Evolutionary conservation across 192 early-diverging fungal genomes (phyloP).

Genomic region (Coemansia sp.): DNA sequence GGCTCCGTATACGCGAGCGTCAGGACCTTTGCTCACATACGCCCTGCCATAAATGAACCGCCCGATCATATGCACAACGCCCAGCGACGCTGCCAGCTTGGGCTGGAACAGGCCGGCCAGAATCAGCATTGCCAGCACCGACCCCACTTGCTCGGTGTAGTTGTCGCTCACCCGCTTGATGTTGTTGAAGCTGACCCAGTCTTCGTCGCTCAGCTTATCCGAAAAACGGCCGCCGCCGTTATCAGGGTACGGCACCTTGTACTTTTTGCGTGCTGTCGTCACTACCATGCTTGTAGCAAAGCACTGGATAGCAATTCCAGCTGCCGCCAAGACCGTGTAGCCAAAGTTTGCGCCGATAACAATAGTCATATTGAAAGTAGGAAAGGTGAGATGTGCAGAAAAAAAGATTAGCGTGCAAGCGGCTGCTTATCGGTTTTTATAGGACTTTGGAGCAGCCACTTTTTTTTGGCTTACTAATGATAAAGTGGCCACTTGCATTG

Average conservation of each 20-base stretch:
- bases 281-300: constrained; percentile 9
- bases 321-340: constrained; percentile 42
- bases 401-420: not conserved
- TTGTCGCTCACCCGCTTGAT: constrained; percentile 54
- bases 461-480: too few relatives aligned
- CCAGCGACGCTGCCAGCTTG: constrained; percentile 25
- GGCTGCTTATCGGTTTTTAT: not conserved
- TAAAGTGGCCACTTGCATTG: too few relatives aligned
- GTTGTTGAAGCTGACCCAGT: constrained; percentile 54
- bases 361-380: constrained; percentile 33
- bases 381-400: not conserved
- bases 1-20: constrained; percentile 35
- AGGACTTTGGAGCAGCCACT: not conserved
- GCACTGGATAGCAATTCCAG: constrained; percentile 47
- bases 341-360: constrained; percentile 52
- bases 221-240: constrained; percentile 48
- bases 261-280: constrained; percentile 38
- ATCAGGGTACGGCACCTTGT: constrained; percentile 50
- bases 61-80: constrained; percentile 34
- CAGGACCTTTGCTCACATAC: constrained; percentile 24
- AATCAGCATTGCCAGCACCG: constrained; percentile 27
- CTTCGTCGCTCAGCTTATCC: constrained; percentile 50
- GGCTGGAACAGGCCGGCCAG: constrained; percentile 49
- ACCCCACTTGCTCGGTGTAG: constrained; percentile 45
- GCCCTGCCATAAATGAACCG: constrained; percentile 31